These are phyloP conservation scores for Carex sylvatica DNA, from an alignment of 202 grass and related monocot genomes.

Conservation along the genomic window DNA sequence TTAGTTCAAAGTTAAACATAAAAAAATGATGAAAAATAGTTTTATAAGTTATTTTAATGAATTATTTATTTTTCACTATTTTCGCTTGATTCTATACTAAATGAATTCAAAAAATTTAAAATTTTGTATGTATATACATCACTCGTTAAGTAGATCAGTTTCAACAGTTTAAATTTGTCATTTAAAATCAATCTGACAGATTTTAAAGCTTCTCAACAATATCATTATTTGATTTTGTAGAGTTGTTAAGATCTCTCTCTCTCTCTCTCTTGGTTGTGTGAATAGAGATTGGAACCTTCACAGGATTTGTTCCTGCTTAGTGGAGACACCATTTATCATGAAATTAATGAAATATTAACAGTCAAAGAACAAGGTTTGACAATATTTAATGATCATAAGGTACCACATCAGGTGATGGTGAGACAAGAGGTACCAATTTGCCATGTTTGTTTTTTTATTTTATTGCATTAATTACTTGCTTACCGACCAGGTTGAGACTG, in stretches of 20 bases:
- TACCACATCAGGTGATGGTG: not conserved
- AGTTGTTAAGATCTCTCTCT: not conserved
- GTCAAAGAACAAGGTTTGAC: slow-evolving; percentile 27
- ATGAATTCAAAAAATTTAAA: no score
- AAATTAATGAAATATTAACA: slow-evolving; percentile 6
- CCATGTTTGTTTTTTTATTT: slow-evolving; percentile 1
- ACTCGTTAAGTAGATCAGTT: no score
- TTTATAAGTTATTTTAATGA: no score
- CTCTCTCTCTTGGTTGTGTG: slow-evolving; percentile 1
- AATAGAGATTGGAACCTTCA: slow-evolving; percentile 8
- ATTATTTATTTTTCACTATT: no score
- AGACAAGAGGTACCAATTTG: slow-evolving; percentile 3
- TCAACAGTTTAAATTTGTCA: no score
- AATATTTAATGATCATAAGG: not conserved
- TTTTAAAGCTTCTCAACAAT: no score
- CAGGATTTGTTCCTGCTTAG: not conserved
- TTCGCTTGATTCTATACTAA: no score
- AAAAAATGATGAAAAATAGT: no score
- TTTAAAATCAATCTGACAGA: no score
- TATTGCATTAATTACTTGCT: slow-evolving; percentile 13
- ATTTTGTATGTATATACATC: no score
- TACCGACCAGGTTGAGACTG: not conserved
- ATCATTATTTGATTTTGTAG: not conserved
- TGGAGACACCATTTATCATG: not conserved
- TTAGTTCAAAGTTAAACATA: no score